These are phyloP conservation scores for Didymella glomerata DNA, from an alignment of 2,329 filamentous ascomycete species.

Conservation along the genomic window DNA sequence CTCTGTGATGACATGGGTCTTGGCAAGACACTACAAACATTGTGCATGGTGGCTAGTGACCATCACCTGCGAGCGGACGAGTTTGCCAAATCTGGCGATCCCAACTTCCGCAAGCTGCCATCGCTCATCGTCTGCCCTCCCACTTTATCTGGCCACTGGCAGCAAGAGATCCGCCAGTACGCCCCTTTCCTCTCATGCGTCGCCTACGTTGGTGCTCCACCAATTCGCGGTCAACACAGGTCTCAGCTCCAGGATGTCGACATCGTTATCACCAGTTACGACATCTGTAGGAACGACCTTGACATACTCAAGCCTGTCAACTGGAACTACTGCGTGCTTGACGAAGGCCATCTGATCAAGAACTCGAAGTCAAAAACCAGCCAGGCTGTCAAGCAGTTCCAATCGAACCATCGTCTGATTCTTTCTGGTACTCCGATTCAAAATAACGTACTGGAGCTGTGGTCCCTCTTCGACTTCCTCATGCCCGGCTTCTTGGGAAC, in stretches of 20 bases:
- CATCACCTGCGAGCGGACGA: conserved; percentile 94
- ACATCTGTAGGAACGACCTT: conserved; percentile 96
- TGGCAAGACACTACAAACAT: conserved; percentile 94
- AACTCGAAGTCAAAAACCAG: conserved; percentile 98
- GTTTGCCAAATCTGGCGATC: conserved; percentile 79
- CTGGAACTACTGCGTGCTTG: conserved; percentile 97
- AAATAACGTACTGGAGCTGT: conserved; percentile 95
- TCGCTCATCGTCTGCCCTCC: conserved; percentile 96
- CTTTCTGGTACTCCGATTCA: conserved; percentile 97
- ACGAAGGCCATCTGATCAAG: conserved; percentile 98
- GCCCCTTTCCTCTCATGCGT: conserved; percentile 91
- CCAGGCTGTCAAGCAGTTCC: conserved; percentile 85
- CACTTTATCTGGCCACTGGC: conserved; percentile 96
- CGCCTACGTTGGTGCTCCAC: conserved; percentile 89
- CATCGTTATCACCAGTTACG: conserved; percentile 96
- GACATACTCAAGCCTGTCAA: conserved; percentile 82
- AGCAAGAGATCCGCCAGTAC: conserved; percentile 95
- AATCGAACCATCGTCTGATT: conserved; percentile 93
- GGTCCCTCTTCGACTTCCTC: conserved; percentile 97
- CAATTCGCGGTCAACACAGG: conserved; percentile 77
- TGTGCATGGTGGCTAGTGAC: conserved; percentile 97
- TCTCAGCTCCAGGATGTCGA: conserved; percentile 78
- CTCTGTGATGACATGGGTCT: conserved; percentile 99
- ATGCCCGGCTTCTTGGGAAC: conserved; percentile 98
- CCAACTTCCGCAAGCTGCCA: conserved; percentile 80